Conservation (phyloP, 306 rosid species). For the Mimosa pudica region DNA sequence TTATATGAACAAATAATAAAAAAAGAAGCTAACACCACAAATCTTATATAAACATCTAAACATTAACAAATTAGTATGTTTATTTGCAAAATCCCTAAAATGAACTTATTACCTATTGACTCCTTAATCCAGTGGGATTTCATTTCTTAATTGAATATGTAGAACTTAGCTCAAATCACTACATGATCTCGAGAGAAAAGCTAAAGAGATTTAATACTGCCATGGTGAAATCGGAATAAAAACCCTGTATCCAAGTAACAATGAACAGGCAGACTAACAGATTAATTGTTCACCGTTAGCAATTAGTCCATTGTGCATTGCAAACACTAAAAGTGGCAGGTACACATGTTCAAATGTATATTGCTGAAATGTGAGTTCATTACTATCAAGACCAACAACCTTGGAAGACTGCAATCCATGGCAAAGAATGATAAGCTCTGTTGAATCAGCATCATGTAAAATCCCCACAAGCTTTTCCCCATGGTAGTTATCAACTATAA, state of each 20-base stretch:
- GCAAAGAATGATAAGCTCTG: constrained; percentile 66
- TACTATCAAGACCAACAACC: constrained; percentile 45
- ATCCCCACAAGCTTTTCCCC: constrained; percentile 82
- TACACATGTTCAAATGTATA: background rate
- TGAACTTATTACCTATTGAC: background rate
- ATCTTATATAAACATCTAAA: background rate
- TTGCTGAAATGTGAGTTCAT: background rate
- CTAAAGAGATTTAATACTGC: background rate
- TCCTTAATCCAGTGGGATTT: background rate
- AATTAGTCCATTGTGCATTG: background rate
- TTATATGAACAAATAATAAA: background rate
- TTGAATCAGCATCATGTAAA: constrained; percentile 66
- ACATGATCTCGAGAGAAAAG: background rate
- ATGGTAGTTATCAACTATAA: constrained; percentile 48
- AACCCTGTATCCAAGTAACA: background rate
- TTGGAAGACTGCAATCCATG: constrained; percentile 89
- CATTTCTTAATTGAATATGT: background rate
- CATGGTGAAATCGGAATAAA: background rate
- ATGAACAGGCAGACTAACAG: background rate
- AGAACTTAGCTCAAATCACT: constrained; percentile 1
- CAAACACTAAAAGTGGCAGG: background rate
- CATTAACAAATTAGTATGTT: background rate
- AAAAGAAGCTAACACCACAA: background rate
- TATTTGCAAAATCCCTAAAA: background rate
- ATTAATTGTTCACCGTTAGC: background rate